A percentile compares a stretch with the other conserved stretches of the same genome.
Conservation (phyloP, 305 asterid genomes). For the Stenogyne calaminthoides region DNA sequence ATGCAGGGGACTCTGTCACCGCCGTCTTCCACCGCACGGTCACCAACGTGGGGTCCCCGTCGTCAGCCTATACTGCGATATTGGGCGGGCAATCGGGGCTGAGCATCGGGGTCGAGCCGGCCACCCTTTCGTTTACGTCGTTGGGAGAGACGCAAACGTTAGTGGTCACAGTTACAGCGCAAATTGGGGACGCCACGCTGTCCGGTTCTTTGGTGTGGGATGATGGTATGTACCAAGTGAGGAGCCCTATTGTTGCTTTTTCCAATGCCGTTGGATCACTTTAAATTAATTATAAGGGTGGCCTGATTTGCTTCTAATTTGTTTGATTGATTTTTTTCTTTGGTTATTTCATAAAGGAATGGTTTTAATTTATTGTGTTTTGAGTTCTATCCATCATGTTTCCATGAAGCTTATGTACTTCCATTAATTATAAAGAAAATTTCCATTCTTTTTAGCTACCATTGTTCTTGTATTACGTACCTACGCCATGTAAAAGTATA, state of each 20-base stretch:
- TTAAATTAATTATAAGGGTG: not conserved
- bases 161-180: conserved; percentile 39
- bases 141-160: conserved; percentile 47
- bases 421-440: not conserved
- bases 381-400: not conserved
- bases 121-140: conserved; percentile 43
- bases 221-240: conserved; percentile 55
- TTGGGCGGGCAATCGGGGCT: conserved; percentile 33
- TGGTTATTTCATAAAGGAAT: not conserved
- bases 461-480: too few relatives aligned
- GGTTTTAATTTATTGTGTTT: not conserved
- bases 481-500: too few relatives aligned
- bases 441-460: too few relatives aligned
- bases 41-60: conserved; percentile 59
- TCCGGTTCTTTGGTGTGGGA: conserved; percentile 66
- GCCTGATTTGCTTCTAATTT: not conserved
- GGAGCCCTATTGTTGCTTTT: conserved; percentile 58
- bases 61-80: conserved; percentile 47
- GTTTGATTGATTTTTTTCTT: not conserved
- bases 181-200: not conserved
- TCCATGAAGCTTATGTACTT: not conserved
- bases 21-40: conserved; percentile 49
- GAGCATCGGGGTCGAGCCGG: conserved; percentile 42
- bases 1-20: conserved; percentile 16
- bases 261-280: conserved; percentile 5